Conservation (phyloP, 495 filamentous ascomycete genomes). For the Friedmanniomyces simplex region DNA sequence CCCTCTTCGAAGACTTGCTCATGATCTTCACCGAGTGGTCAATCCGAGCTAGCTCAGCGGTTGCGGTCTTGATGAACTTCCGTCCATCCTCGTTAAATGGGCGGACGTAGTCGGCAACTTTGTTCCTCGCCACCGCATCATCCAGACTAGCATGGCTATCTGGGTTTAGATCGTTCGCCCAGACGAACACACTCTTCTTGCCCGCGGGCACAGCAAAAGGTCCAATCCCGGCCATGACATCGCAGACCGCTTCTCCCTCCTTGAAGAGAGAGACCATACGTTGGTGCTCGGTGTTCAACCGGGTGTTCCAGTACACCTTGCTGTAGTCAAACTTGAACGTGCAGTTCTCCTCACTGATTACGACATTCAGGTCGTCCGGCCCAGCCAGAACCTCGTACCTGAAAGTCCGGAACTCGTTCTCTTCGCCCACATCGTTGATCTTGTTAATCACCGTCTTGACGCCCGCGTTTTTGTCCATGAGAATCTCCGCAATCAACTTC, state of each 20-base stretch:
- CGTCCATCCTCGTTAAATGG: slow-evolving; percentile 73
- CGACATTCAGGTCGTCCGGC: slow-evolving; percentile 66
- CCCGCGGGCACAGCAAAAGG: slow-evolving; percentile 91
- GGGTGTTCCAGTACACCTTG: slow-evolving; percentile 95
- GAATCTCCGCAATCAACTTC: slow-evolving; percentile 65
- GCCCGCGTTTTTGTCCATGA: slow-evolving; percentile 75
- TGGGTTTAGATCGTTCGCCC: slow-evolving; percentile 95
- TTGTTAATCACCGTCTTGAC: slow-evolving; percentile 94
- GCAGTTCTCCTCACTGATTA: slow-evolving; percentile 54
- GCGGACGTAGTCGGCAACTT: slow-evolving; percentile 64
- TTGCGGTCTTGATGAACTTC: slow-evolving; percentile 62
- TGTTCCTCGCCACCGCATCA: slow-evolving; percentile 64
- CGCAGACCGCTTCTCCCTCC: slow-evolving; percentile 78
- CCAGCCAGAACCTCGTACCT: slow-evolving; percentile 84
- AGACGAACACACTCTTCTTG: slow-evolving; percentile 82
- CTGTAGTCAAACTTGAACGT: slow-evolving; percentile 62
- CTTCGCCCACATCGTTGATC: slow-evolving; percentile 70
- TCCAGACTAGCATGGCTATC: slow-evolving; percentile 64
- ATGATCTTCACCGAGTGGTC: slow-evolving; percentile 35
- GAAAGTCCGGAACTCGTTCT: slow-evolving; percentile 86
- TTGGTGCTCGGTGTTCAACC: slow-evolving; percentile 78
- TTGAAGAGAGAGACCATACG: slow-evolving; percentile 68
- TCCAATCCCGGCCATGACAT: slow-evolving; percentile 96
- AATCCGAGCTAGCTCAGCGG: slow-evolving; percentile 46
- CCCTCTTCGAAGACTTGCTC: slow-evolving; percentile 1